Conservation (phyloP, 2,329 filamentous ascomycete genomes). For the Lachnellula hyalina region DNA sequence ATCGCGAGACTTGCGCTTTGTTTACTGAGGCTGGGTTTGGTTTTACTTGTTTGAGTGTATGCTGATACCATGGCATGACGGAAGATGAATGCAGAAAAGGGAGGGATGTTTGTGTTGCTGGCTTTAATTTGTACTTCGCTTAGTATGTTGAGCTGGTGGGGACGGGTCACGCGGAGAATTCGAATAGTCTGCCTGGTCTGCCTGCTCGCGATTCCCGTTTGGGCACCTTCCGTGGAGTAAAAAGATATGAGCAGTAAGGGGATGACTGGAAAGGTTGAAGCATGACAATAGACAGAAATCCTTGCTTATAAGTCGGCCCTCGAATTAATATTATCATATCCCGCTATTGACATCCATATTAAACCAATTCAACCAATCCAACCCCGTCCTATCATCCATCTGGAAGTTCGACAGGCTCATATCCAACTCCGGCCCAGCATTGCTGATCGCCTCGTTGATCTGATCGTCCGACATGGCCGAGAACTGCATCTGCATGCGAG, state of each 20-base stretch:
- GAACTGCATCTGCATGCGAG: constrained; percentile 40
- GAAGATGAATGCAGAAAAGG: constrained; percentile 17
- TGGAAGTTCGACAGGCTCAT: constrained; percentile 19
- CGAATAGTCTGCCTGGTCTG: constrained; percentile 39
- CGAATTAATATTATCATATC: neutral
- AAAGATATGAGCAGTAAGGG: constrained; percentile 8
- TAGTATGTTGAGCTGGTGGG: constrained; percentile 52
- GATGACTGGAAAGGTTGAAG: neutral
- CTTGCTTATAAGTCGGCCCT: neutral
- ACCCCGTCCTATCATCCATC: constrained; percentile 22
- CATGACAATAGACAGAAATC: neutral
- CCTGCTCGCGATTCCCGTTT: constrained; percentile 23
- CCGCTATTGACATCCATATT: constrained; percentile 20
- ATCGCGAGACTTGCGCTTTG: too few species aligned
- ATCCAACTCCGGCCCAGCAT: constrained; percentile 55
- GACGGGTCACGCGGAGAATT: constrained; percentile 42
- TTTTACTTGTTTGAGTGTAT: too few species aligned
- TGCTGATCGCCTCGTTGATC: constrained; percentile 60
- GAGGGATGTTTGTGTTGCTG: constrained; percentile 47
- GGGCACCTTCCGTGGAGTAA: constrained; percentile 26
- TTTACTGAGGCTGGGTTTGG: too few species aligned
- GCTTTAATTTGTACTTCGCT: constrained; percentile 47
- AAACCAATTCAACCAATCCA: constrained; percentile 30
- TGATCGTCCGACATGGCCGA: constrained; percentile 67
- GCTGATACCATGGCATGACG: too few species aligned